These are phyloP conservation scores for Dothistroma septosporum DNA, from an alignment of 2,329 filamentous ascomycete species.

Conservation along the genomic window DNA sequence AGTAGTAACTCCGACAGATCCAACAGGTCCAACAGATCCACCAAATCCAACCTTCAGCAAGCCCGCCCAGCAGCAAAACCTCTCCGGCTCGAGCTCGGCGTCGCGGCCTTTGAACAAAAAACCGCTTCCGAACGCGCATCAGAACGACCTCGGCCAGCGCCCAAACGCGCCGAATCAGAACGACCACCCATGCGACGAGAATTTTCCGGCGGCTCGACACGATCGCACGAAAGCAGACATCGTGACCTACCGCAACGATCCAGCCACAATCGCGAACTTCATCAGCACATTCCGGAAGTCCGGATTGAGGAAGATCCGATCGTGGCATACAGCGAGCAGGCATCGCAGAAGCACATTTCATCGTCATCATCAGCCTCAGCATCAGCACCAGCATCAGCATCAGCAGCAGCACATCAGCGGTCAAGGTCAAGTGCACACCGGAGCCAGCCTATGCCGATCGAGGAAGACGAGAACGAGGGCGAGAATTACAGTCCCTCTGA, in stretches of 20 bases:
- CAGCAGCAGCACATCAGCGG: slow-evolving; percentile 27
- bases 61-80: slow-evolving; percentile 46
- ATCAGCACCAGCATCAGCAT: too few relatives aligned
- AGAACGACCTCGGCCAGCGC: slow-evolving; percentile 35
- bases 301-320: slow-evolving; percentile 47
- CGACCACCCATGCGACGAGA: slow-evolving; percentile 38
- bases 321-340: slow-evolving; percentile 35
- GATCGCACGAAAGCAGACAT: slow-evolving; percentile 15
- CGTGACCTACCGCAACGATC: slow-evolving; percentile 37
- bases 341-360: slow-evolving; percentile 12
- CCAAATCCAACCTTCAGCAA: slow-evolving; percentile 28
- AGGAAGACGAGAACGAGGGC: slow-evolving; percentile 73
- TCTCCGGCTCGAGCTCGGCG: slow-evolving; percentile 46
- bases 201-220: slow-evolving; percentile 28
- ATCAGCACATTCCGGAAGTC: slow-evolving; percentile 55
- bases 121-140: slow-evolving; percentile 3
- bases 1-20: slow-evolving; percentile 44
- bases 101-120: slow-evolving; percentile 46
- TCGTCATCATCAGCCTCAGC: too few relatives aligned
- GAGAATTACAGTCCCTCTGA: slow-evolving; percentile 43
- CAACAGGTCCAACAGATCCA: slow-evolving; percentile 26
- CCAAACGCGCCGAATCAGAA: slow-evolving; percentile 44
- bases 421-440: slow-evolving; percentile 33
- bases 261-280: slow-evolving; percentile 38
- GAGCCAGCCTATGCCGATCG: slow-evolving; percentile 61